Evolutionary conservation across 202 grass and related monocot genomes (phyloP).

Genomic region (Schoenoplectus triqueter): DNA sequence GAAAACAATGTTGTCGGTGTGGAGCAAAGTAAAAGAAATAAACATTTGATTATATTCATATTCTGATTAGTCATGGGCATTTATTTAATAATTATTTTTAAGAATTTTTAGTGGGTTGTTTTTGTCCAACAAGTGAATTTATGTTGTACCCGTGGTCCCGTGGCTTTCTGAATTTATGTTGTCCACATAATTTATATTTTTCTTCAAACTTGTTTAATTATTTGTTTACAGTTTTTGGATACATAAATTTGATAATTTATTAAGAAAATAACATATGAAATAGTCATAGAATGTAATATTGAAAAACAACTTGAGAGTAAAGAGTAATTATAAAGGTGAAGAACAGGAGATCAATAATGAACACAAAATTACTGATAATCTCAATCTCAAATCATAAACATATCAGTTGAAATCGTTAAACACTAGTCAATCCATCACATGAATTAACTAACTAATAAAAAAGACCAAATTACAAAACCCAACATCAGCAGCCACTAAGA

Average conservation of each 20-base stretch:
- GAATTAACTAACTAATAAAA: constrained; percentile 34
- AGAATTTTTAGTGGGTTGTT: background rate
- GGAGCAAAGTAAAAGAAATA: background rate
- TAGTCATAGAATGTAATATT: background rate
- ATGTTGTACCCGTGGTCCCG: background rate
- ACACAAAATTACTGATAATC: constrained; percentile 25
- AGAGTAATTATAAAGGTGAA: background rate
- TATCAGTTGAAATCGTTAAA: constrained; percentile 20
- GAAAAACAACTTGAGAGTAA: background rate
- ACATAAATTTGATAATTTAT: background rate
- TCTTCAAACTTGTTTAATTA: background rate
- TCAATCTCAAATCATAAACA: constrained; percentile 33
- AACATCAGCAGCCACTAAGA: constrained; percentile 36
- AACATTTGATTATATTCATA: background rate
- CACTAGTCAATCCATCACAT: constrained; percentile 26
- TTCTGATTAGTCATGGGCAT: constrained; percentile 11
- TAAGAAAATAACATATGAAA: background rate
- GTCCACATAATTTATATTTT: background rate
- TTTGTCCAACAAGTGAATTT: background rate
- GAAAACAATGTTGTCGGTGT: background rate
- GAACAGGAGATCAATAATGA: background rate
- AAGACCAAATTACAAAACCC: constrained; percentile 35
- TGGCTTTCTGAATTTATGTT: background rate
- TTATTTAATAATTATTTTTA: background rate
- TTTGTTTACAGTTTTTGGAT: background rate